A percentile compares a stretch with the other conserved stretches of the same genome.
Conservation (phyloP, 306 rosid species). For the Quercus gilva region DNA sequence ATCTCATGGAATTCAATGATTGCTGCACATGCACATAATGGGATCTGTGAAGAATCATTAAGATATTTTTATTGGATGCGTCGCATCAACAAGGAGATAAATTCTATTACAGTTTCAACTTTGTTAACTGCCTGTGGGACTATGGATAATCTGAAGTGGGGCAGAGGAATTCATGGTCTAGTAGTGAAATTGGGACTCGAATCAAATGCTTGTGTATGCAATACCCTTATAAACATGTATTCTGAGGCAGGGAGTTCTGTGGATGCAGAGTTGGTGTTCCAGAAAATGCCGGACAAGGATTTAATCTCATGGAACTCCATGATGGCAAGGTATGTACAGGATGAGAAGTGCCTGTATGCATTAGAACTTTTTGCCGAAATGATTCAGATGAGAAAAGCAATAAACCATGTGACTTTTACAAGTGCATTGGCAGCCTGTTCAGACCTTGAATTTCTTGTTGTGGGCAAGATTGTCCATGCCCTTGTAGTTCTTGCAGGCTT, state of each 20-base stretch:
- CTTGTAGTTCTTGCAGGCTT: conserved; percentile 47
- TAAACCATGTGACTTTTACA: conserved; percentile 63
- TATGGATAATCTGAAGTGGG: conserved; percentile 63
- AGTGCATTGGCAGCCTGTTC: conserved; percentile 77
- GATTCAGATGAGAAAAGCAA: conserved; percentile 40
- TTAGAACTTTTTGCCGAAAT: conserved; percentile 55
- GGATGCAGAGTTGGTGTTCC: conserved; percentile 67
- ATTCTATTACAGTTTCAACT: conserved; percentile 60
- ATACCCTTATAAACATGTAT: conserved; percentile 83
- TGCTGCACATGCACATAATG: conserved; percentile 60
- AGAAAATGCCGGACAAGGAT: conserved; percentile 71
- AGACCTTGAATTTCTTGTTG: conserved; percentile 37
- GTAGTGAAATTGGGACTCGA: conserved; percentile 65
- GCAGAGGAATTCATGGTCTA: conserved; percentile 70
- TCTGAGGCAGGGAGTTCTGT: conserved; percentile 55
- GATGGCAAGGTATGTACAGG: conserved; percentile 70
- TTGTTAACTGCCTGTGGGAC: conserved; percentile 64
- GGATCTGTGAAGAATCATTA: conserved; percentile 56
- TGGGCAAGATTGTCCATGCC: conserved; percentile 71
- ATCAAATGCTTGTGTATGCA: conserved; percentile 61
- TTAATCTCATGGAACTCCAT: conserved; percentile 91
- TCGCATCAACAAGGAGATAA: conserved; percentile 33
- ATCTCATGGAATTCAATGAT: conserved; percentile 94
- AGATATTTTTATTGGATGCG: conserved; percentile 58
- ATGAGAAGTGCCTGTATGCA: conserved; percentile 44